These are phyloP conservation scores for Tremellales sp. DNA, from an alignment of 1,284 basidiomycete genomes.

Conservation along the genomic window DNA sequence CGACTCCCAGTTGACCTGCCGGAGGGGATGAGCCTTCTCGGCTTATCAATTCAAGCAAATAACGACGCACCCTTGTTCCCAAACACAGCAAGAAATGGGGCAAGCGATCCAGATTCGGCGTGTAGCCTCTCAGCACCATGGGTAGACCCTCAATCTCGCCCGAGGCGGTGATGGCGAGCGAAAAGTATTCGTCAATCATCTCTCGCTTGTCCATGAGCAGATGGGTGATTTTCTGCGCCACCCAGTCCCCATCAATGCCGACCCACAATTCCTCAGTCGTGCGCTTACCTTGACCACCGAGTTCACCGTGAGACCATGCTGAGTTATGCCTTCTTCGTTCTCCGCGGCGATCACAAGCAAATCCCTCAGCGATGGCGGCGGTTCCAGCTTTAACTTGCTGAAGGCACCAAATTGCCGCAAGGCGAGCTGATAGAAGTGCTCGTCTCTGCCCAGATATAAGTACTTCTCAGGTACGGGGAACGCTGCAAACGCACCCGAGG, in stretches of 20 bases:
- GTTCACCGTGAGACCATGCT: slow-evolving; percentile 49
- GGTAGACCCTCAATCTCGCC: slow-evolving; percentile 74
- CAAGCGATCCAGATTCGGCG: slow-evolving; percentile 77
- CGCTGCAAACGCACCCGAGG: slow-evolving; percentile 61
- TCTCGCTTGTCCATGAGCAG: slow-evolving; percentile 57
- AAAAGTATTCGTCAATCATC: slow-evolving; percentile 94
- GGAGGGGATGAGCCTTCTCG: slow-evolving; percentile 19
- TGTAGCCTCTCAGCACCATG: slow-evolving; percentile 74
- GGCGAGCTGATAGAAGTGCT: slow-evolving; percentile 91
- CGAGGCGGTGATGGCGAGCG: slow-evolving; percentile 61
- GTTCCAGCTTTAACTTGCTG: slow-evolving; percentile 70
- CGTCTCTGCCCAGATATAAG: slow-evolving; percentile 60
- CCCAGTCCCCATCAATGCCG: background rate
- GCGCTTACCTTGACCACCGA: slow-evolving; percentile 61
- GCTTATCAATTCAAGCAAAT: background rate
- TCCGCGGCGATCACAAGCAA: slow-evolving; percentile 77
- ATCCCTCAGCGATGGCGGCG: slow-evolving; percentile 67
- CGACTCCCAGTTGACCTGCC: slow-evolving; percentile 77
- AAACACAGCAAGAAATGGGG: slow-evolving; percentile 81
- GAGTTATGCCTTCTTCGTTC: slow-evolving; percentile 54
- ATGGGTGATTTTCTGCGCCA: slow-evolving; percentile 25
- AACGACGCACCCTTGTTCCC: slow-evolving; percentile 65
- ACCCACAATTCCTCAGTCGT: background rate
- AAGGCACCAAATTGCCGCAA: slow-evolving; percentile 88
- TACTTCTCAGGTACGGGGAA: background rate